Base-by-base conservation (phyloP, 352 stramenopile species). In the Globisporangium cederbergense region DNA sequence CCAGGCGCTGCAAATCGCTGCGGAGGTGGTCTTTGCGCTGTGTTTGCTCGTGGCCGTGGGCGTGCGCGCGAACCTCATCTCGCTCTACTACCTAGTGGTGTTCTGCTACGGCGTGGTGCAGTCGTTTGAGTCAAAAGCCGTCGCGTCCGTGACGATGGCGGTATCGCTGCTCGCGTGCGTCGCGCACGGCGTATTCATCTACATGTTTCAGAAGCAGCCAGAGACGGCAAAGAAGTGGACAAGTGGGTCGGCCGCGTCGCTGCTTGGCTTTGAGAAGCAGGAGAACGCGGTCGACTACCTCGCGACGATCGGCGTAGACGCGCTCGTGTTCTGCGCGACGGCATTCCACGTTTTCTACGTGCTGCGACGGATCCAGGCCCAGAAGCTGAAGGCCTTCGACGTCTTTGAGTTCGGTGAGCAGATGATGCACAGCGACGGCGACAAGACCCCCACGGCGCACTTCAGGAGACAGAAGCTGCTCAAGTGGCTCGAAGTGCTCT, bases 291-390 rank as follows among this genome's bases (percentile, higher is more conserved):
- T 55, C 14, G 65, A 83, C 34, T 81, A 77, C 52, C 57, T 83
- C 13, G 68, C 74, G n/a, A 71, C 75, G n/a, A 62, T 92, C 22
- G 78, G 71, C 8, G 72, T 90, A 34, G 86, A 95, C 56, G 70
- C 62, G 2, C 66, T 95, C 25, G 79, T 95, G 36, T 43, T 89
- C 3, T 57, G 75, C 4, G 83, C 72, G 43, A 87, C 79, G 36
- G 46, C 70, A 4, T 38, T 93, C 16, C 81, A 95, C 51, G 81
- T 83, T 50, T 91, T 85, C 60, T 81, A 86, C 60, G 75, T 92
- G 7, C 62, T 89, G 6, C 70, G 73, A 2, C 76, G 74, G 34
- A 66, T 86, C 0, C 63, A 62, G 30, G 10, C 28, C 3, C 43
- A 57, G 20, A 54, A 74, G 9, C 71, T 72, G 47, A 25, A 28